These are phyloP conservation scores for Lodderomyces parapsilosis DNA, from an alignment of 1,139 yeast species.

Conservation along the genomic window DNA sequence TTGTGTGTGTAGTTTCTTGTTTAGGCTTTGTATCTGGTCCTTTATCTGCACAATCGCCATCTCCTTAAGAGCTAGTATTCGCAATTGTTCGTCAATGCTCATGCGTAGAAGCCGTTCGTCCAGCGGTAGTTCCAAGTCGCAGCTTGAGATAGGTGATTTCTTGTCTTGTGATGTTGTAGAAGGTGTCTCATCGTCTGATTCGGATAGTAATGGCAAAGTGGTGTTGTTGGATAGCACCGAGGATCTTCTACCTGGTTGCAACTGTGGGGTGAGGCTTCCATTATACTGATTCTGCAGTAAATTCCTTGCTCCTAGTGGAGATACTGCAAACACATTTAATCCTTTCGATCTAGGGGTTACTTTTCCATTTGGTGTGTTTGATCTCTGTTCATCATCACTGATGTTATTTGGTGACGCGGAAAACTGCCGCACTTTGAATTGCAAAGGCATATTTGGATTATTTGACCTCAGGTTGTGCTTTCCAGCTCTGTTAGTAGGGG, in stretches of 20 bases:
- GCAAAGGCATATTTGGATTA: not conserved
- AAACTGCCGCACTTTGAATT: conserved; percentile 2
- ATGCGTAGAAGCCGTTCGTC: conserved; percentile 27
- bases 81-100: conserved; percentile 54
- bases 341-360: conserved; percentile 10
- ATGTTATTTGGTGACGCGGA: not conserved
- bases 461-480: not conserved
- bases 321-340: conserved; percentile 15
- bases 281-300: not conserved
- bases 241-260: conserved; percentile 2
- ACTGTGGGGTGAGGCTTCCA: not conserved
- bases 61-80: conserved; percentile 60
- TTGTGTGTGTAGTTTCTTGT: conserved; percentile 32
- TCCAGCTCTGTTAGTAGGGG: not conserved
- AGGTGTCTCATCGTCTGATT: conserved; percentile 13
- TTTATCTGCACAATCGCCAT: conserved; percentile 59
- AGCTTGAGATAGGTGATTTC: conserved; percentile 14
- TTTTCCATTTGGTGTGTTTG: not conserved
- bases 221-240: conserved; percentile 21
- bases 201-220: conserved; percentile 26
- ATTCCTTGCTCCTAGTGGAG: conserved; percentile 8
- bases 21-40: conserved; percentile 42
- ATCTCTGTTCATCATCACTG: not conserved
- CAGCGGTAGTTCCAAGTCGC: conserved; percentile 34
- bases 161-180: not conserved